Evolutionary conservation across 805 yeast genomes (phyloP), one percentile per base, ranked within the genome.

Genomic region (Brettanomyces sp.): DNA sequence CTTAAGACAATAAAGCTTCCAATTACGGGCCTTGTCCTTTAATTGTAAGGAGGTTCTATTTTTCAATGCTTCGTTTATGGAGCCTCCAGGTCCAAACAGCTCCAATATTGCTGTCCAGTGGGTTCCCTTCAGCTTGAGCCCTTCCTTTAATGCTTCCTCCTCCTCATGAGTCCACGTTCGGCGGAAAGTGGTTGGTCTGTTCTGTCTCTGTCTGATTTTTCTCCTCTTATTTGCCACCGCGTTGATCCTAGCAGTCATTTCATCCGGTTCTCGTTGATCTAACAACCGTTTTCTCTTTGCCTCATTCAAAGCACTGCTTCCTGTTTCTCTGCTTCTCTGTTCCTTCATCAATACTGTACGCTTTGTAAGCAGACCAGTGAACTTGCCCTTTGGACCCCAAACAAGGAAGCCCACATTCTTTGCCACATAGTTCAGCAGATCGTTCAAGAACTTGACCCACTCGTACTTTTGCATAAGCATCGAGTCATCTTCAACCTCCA

Each of bases 21-120:
- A 85, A 60, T 93, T 93, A 53, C 99, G 75, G 0, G 98, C 98
- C 61, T 93, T 93, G 61, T 93, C 99, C 63, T 93, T 93, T 48
- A 93, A 72, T 60, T 93, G 99, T 14, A 91, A 87, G 57, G 89
- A 95, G 4, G 85, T 82, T 59, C 99, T 72, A 60, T 88, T 85
- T 63, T 88, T 91, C 54, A 93, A 71, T 1, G 81, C 77, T 60
- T 93, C 98, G 37, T 82, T 79, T 24, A 84, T 73, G 41, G 82
- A 74, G 4, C 99, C 99, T 7, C 98, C 98, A 4, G 95, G 85
- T 2, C 99, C 99, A 60, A 84, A 85, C n/a, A 85, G 66, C 56
- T 86, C 96, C 41, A 91, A 65, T 44, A 93, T 93, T 46, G 85
- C 85, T 2, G 95, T 73, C 99, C 99, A 93, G 53, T 84, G 87